A percentile compares a stretch with the other conserved stretches of the same genome.
Conservation (phyloP, 306 rosid genomes). For the Lablab purpureus region DNA sequence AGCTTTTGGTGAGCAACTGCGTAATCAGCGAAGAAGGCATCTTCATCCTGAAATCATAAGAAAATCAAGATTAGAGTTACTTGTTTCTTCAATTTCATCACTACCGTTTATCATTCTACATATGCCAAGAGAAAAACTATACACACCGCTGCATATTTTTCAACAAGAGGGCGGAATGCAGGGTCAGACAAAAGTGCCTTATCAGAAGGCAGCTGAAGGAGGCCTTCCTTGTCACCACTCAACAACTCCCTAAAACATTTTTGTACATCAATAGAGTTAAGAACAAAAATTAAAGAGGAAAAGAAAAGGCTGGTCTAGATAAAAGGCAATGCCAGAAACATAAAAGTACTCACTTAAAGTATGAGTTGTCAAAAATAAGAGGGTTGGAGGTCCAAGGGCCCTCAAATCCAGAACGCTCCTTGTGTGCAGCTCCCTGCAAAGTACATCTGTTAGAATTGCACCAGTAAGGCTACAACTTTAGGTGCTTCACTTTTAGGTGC, state of each 20-base stretch:
- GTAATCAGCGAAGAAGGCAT: conserved; percentile 83
- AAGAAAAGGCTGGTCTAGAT: too few species aligned
- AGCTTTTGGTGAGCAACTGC: conserved; percentile 80
- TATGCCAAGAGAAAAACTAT: too few species aligned
- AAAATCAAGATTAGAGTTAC: not conserved
- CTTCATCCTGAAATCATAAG: conserved; percentile 71
- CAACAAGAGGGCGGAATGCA: conserved; percentile 97
- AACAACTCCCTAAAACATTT: conserved; percentile 64
- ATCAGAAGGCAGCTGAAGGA: conserved; percentile 81
- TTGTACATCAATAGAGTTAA: not conserved
- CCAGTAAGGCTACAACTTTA: not conserved
- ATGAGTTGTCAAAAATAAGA: conserved; percentile 86
- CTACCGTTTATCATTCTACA: not conserved
- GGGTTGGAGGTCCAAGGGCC: conserved; percentile 97
- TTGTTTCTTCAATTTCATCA: not conserved
- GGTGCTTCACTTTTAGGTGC: not conserved
- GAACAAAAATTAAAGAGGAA: not conserved
- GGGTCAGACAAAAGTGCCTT: conserved; percentile 86
- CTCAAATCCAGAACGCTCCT: conserved; percentile 99
- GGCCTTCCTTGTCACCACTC: conserved; percentile 88
- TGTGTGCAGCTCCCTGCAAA: conserved; percentile 85
- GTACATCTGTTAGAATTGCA: not conserved
- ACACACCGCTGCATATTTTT: conserved; percentile 89
- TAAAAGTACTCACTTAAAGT: conserved; percentile 67
- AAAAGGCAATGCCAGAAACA: too few species aligned